Conservation (phyloP, 106 monocot genomes). For the Dendrobium catenatum region DNA sequence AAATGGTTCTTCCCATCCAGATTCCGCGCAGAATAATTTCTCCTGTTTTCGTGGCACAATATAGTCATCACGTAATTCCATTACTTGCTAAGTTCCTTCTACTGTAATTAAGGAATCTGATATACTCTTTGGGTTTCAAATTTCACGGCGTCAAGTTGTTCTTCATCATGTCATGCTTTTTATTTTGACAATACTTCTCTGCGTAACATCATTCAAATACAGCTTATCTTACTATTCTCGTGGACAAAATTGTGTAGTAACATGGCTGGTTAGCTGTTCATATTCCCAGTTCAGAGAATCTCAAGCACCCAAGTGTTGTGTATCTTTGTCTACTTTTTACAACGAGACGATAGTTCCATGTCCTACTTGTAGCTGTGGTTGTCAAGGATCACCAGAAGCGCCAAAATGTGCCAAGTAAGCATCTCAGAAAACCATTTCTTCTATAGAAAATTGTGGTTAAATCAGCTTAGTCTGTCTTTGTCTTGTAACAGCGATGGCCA, state of each 20-base stretch:
- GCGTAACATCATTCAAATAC: not conserved
- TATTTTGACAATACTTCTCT: too few relatives aligned
- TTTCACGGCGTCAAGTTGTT: not conserved
- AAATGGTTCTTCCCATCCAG: too few relatives aligned
- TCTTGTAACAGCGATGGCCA: conserved; percentile 16
- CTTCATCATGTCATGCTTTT: not conserved
- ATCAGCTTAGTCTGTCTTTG: not conserved
- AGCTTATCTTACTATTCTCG: not conserved
- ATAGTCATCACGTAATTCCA: too few relatives aligned
- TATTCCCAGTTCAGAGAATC: conserved; percentile 53
- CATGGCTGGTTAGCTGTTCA: conserved; percentile 56
- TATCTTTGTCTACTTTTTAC: conserved; percentile 80
- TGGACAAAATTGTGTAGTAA: conserved; percentile 41
- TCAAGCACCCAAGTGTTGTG: conserved; percentile 52
- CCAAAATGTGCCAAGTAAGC: conserved; percentile 37
- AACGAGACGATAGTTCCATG: conserved; percentile 48
- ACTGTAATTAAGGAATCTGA: not conserved
- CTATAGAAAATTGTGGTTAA: not conserved
- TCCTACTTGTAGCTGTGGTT: conserved; percentile 67
- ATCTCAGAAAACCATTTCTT: not conserved
- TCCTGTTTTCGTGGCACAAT: too few relatives aligned
- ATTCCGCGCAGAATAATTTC: too few relatives aligned
- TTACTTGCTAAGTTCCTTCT: not conserved
- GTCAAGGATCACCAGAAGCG: conserved; percentile 15
- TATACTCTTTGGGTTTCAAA: not conserved